phyloP scores from a whole-genome alignment of 2,329 filamentous ascomycete species.

The Ophidiomyces ophidiicola region DNA sequence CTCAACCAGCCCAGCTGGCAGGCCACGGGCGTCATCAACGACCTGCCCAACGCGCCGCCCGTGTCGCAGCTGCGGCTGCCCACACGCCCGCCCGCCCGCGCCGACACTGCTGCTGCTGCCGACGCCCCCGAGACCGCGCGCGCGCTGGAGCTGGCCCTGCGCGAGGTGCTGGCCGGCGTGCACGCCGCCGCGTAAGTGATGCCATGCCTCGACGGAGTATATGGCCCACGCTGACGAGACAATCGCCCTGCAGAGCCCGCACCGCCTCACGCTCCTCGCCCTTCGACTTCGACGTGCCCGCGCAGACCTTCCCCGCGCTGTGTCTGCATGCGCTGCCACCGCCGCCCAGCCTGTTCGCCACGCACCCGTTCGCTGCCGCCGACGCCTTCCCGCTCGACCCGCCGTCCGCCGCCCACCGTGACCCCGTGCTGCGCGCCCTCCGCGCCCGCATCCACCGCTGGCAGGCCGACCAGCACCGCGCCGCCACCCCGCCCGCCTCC shows the following conservation, averaged over 20 bases:
- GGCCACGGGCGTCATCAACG: slow-evolving; percentile 64
- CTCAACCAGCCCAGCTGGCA: slow-evolving; percentile 61
- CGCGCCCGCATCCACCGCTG: slow-evolving; percentile 55
- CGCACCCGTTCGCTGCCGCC: slow-evolving; percentile 62
- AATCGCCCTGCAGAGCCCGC: slow-evolving; percentile 28
- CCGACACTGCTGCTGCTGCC: slow-evolving; percentile 42
- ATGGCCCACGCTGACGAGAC: neutral
- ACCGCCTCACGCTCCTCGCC: slow-evolving; percentile 35
- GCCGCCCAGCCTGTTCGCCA: slow-evolving; percentile 70
- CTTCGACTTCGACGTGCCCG: slow-evolving; percentile 72
- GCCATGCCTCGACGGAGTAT: neutral
- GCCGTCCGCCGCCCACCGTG: slow-evolving; percentile 60
- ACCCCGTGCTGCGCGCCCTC: slow-evolving; percentile 57
- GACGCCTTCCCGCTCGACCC: slow-evolving; percentile 72
- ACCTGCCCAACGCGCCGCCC: slow-evolving; percentile 41
- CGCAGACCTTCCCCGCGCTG: slow-evolving; percentile 74
- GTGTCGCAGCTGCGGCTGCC: slow-evolving; percentile 17
- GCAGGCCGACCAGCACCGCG: slow-evolving; percentile 39
- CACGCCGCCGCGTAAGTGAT: slow-evolving; percentile 64
- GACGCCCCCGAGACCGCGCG: slow-evolving; percentile 67
- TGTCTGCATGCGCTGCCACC: slow-evolving; percentile 69
- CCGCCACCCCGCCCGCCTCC: slow-evolving; percentile 8
- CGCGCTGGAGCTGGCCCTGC: slow-evolving; percentile 71
- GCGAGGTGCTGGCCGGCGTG: slow-evolving; percentile 69
- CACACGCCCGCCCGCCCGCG: slow-evolving; percentile 8